Base-by-base conservation (phyloP, 2,329 filamentous ascomycete species). In the Herpotrichia juniperi region DNA sequence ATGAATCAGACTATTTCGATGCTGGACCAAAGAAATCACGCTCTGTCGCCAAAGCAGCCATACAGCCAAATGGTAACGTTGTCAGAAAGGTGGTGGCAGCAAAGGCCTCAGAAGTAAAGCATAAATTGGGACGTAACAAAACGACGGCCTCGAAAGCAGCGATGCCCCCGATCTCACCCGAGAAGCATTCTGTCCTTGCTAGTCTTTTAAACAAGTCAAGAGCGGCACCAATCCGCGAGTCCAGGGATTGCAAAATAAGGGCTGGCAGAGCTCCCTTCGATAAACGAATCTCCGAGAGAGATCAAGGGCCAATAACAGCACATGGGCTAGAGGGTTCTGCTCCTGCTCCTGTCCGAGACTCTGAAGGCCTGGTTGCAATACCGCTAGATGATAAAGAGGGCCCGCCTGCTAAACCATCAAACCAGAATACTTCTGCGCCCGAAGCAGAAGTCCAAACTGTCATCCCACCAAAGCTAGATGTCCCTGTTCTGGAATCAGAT, bases 1-100 rank as follows among this genome's bases (percentile, higher is more conserved):
- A n/a, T 5, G 53, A 42, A 26, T 53, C 52, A 9, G 59, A 59
- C 4, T 57, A 52, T 24, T 16, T 44, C 14, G 34, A 47, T 11
- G 48, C 31, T 22, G 43, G 34, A 25, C 31, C 26, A 21, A 50
- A 24, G 39, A 56, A 32, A 42, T 6, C 16, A 11, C 48, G 35
- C 12, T 43, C 24, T 16, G 17, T 14, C 22, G 19, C 31, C 16
- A 45, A 21, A 37, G 14, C 32, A 10, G 4, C 24, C n/a, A 16
- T 21, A 45, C 14, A 32, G 16, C 19, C 37, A n/a, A 40, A 24
- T 4, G 7, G 12, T 3, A n/a, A 6, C 37, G 37, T 40, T 10
- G 3, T 11, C 6, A 22, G 25, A 16, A 40, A 40, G 37, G 10
- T 11, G 9, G 26, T 12, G 26, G 26, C 26, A 12, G 14, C 21